Conservation (phyloP, 805 yeast species). For the Saccharomyces jurei region DNA sequence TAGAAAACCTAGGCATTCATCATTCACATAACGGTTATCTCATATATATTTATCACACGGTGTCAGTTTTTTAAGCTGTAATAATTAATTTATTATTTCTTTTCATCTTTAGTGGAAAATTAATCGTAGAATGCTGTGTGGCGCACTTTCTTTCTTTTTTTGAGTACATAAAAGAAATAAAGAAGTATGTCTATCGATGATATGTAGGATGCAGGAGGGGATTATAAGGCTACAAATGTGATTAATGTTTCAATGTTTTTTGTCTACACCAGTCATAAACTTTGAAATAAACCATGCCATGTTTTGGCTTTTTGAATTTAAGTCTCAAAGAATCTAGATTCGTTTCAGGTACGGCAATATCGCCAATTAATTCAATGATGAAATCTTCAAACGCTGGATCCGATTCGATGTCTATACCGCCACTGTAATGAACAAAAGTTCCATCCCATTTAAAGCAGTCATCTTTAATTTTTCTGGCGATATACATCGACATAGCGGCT, state of each 20-base stretch:
- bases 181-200: not conserved
- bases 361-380: constrained; percentile 20
- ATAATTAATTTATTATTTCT: not conserved
- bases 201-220: not conserved
- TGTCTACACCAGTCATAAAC: constrained; percentile 15
- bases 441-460: constrained; percentile 21
- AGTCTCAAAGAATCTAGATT: constrained; percentile 20
- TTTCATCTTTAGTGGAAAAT: not conserved
- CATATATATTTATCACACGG: not conserved
- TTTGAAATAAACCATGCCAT: constrained; percentile 13
- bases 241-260: not conserved
- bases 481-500: constrained; percentile 78
- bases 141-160: not conserved
- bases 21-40: not conserved
- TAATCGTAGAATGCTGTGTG: not conserved
- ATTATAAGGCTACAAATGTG: not conserved
- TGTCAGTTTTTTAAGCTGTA: not conserved
- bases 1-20: not conserved
- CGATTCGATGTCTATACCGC: constrained; percentile 17
- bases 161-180: not conserved
- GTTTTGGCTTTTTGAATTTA: constrained; percentile 18
- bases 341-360: constrained; percentile 25
- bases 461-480: constrained; percentile 54
- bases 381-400: constrained; percentile 13
- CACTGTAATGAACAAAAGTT: constrained; percentile 20